Evolutionary conservation across 768 basidiomycete genomes (phyloP).

Genomic region (Suillus clintonianus): DNA sequence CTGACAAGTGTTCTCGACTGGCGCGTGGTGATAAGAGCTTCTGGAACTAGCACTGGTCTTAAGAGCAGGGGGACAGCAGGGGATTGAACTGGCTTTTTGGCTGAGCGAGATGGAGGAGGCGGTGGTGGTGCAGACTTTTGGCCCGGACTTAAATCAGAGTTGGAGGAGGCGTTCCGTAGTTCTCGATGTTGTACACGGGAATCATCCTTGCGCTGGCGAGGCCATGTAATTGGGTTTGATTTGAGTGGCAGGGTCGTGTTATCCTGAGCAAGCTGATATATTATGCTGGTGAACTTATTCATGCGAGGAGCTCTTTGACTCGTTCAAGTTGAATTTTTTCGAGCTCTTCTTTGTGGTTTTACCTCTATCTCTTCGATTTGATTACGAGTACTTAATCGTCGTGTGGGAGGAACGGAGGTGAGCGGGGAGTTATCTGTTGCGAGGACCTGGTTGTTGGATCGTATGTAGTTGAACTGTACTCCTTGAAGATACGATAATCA

Average conservation of each 20-base stretch:
- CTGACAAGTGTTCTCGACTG: conserved; percentile 20
- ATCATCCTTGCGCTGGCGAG: neutral
- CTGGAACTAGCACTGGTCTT: conserved; percentile 49
- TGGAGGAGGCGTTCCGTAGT: conserved; percentile 50
- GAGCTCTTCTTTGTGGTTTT: too few relatives aligned
- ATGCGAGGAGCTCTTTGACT: too few relatives aligned
- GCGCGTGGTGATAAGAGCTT: conserved; percentile 18
- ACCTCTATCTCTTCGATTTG: too few relatives aligned
- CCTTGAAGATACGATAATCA: too few relatives aligned
- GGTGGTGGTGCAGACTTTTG: conserved; percentile 59
- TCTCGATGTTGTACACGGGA: conserved; percentile 26
- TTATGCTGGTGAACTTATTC: too few relatives aligned
- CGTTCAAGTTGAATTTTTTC: too few relatives aligned
- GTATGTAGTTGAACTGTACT: too few relatives aligned
- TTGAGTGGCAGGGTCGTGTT: conserved; percentile 22
- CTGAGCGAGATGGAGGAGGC: conserved; percentile 49
- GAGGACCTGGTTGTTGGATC: too few relatives aligned
- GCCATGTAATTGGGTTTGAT: conserved; percentile 11
- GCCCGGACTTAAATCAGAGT: conserved; percentile 51
- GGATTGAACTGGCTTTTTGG: conserved; percentile 37
- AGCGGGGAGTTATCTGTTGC: too few relatives aligned
- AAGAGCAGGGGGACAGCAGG: conserved; percentile 49
- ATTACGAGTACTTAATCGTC: too few relatives aligned
- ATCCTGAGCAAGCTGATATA: conserved; percentile 57
- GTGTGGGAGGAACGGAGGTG: too few relatives aligned